Base-by-base conservation (phyloP, 2,329 filamentous ascomycete genomes). In the Ophiostoma sp. region DNA sequence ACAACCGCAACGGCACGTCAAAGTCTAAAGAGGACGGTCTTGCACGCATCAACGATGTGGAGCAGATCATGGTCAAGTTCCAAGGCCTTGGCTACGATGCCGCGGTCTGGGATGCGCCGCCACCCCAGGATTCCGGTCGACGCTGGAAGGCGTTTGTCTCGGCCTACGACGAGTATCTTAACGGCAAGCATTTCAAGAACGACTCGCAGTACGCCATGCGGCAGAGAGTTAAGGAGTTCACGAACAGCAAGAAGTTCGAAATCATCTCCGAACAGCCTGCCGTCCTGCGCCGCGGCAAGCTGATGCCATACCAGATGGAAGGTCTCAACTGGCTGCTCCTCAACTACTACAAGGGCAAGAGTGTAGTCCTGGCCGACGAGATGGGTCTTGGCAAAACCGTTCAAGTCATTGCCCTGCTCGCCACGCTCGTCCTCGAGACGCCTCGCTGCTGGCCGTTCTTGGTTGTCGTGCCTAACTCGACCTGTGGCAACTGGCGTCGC, bases 311-410 rank as follows among this genome's bases (percentile, higher is more conserved):
- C 78, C 96, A 99, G 80, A 83, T 97, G 61, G 93, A 98, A 74
- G 96, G 96, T 25, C 85, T 98, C 70, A 98, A 98, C 78, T 99
- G 96, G 95, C 88, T 99, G 2, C 91, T 97, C 74, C 95, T 93
- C 80, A 96, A 96, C 79, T 98, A 93, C 85, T 92, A 94, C 78
- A 86, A 88, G 69, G 87, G 91, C 77, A 91, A 93, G 79, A 98
- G 96, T 78, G 92, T 94, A 36, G 95, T 98, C 74, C 87, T 98
- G 7, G 96, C 96, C 0, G 96, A 99, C 79, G 96, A 99, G 80
- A 99, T 99, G 96, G 96, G 96, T 55, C 88, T 99, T 1, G 96
- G 96, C 42, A 99, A 99, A 84, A 99, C 96, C 0, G 93, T 99
- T 42, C 96, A 99, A 80, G 90, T 98, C 70, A 92, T 98, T 74